Evolutionary conservation across 305 asterid genomes (phyloP).

Genomic region (Fraxinus velutina): DNA sequence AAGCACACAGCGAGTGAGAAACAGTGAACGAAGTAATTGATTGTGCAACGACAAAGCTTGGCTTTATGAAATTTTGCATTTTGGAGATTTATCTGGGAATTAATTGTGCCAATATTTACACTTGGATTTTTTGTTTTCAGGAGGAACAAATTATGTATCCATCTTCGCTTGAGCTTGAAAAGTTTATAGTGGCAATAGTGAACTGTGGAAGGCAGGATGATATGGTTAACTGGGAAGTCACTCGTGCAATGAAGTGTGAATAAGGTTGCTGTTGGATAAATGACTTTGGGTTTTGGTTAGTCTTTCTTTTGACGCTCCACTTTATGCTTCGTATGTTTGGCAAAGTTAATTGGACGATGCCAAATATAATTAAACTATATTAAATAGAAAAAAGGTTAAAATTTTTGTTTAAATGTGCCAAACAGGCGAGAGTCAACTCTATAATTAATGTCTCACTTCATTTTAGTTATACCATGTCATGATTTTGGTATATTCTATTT

Average conservation of each 20-base stretch:
- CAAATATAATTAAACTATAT: too few species aligned
- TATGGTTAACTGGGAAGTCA: conserved; percentile 66
- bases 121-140: conserved; percentile 33
- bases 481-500: neutral
- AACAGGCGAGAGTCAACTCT: neutral
- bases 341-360: neutral
- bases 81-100: neutral
- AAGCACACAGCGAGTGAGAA: neutral
- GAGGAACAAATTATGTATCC: conserved; percentile 94
- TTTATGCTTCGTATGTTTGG: neutral
- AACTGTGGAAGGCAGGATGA: conserved; percentile 41
- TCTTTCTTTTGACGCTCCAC: neutral
- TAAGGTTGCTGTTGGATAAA: conserved; percentile 13
- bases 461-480: neutral
- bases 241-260: conserved; percentile 66
- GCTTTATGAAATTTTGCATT: neutral
- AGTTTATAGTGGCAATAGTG: conserved; percentile 60
- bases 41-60: neutral
- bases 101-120: neutral
- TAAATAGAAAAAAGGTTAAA: neutral
- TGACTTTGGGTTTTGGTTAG: neutral
- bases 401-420: neutral
- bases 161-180: conserved; percentile 67
- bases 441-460: neutral
- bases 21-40: neutral